Percentiles rank a stretch among this genome's conserved stretches.
Evolutionary conservation across 805 yeast species (phyloP).

Genomic region (Saccharomycopsis olivae): DNA sequence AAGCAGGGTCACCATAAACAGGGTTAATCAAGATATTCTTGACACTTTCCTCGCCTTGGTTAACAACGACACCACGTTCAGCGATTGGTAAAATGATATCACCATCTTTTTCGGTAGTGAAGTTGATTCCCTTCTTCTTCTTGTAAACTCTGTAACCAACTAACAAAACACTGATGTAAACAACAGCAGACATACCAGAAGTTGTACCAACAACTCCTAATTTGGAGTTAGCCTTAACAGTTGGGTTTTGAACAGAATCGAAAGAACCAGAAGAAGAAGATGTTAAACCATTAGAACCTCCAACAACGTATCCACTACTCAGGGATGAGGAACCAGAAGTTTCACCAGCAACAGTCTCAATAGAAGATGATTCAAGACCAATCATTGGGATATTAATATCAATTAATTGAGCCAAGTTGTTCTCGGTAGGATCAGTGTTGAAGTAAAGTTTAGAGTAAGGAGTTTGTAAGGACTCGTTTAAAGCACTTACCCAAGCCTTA

Average conservation of each 20-base stretch:
- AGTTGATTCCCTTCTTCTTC: conserved; percentile 16
- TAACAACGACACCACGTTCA: conserved; percentile 13
- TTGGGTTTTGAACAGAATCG: conserved; percentile 19
- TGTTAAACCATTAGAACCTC: conserved; percentile 18
- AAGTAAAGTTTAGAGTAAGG: conserved; percentile 48
- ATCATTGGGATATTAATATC: conserved; percentile 61
- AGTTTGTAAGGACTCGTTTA: conserved; percentile 16
- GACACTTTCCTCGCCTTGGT: conserved; percentile 4
- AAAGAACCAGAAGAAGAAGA: conserved; percentile 18
- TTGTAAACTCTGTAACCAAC: conserved; percentile 24
- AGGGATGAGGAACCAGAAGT: too few relatives aligned
- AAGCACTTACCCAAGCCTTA: conserved; percentile 31
- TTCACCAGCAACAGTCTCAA: conserved; percentile 23
- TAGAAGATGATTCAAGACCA: conserved; percentile 5
- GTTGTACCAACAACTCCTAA: conserved; percentile 21
- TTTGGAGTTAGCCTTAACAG: conserved; percentile 24
- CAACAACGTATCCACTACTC: conserved; percentile 21
- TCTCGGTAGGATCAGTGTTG: conserved; percentile 44
- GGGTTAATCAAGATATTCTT: conserved; percentile 14
- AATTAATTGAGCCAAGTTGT: conserved; percentile 53
- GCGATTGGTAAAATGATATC: conserved; percentile 16
- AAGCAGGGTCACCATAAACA: conserved; percentile 9
- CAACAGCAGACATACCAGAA: conserved; percentile 18
- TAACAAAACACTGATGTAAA: conserved; percentile 19
- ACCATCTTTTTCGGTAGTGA: conserved; percentile 13